Evolutionary conservation across 2,329 filamentous ascomycete genomes (phyloP).

Genomic region (Fusarium sublunatum): DNA sequence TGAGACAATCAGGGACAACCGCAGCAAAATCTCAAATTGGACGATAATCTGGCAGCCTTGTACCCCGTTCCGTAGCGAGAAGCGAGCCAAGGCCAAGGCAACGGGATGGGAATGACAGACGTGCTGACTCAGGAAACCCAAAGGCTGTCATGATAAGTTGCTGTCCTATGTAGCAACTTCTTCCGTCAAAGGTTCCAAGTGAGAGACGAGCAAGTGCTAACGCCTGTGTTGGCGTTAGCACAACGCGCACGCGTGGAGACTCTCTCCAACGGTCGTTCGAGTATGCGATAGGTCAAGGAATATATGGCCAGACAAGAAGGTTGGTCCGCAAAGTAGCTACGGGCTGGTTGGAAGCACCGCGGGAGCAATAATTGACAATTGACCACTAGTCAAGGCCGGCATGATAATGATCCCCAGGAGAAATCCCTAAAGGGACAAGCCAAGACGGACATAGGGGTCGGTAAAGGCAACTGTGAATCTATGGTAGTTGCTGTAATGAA

Average conservation of each 20-base stretch:
- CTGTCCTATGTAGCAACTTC: background rate
- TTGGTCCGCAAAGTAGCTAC: slow-evolving; percentile 3
- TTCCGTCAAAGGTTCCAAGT: background rate
- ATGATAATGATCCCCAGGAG: slow-evolving; percentile 26
- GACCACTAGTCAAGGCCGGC: slow-evolving; percentile 6
- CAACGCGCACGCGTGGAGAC: background rate
- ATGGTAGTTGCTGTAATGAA: background rate
- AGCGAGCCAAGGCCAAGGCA: too few relatives aligned
- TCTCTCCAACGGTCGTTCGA: background rate
- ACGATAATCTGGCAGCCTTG: background rate
- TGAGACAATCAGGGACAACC: background rate
- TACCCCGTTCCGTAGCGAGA: background rate
- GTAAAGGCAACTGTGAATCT: background rate
- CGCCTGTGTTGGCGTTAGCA: background rate
- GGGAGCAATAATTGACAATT: slow-evolving; percentile 18
- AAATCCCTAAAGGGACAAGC: slow-evolving; percentile 16
- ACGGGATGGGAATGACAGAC: background rate
- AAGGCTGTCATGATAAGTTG: background rate
- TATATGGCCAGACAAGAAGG: background rate
- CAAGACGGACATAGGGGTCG: slow-evolving; percentile 12
- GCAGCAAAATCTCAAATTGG: background rate
- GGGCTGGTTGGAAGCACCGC: slow-evolving; percentile 9
- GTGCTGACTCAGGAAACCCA: background rate
- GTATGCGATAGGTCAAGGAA: background rate
- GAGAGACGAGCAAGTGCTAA: background rate